Evolutionary conservation across 2,329 filamentous ascomycete species (phyloP).

Genomic region (Aspergillus novoparasiticus): DNA sequence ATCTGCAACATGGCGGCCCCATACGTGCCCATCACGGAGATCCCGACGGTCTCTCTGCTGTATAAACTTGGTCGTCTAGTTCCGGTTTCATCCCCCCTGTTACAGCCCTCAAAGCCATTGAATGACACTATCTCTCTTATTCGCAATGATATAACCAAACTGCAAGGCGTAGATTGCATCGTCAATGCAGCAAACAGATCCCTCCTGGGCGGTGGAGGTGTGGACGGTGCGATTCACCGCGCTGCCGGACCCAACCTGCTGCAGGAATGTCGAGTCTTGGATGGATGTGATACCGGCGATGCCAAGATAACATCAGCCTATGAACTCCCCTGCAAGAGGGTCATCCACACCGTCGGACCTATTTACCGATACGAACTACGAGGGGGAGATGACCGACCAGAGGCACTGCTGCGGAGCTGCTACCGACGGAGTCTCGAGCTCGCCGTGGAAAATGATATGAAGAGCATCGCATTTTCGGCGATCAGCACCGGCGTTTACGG

Average conservation of each 20-base stretch:
- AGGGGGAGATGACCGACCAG: conserved; percentile 36
- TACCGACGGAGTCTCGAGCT: conserved; percentile 73
- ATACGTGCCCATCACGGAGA: conserved; percentile 34
- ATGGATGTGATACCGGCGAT: conserved; percentile 74
- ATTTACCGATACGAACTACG: conserved; percentile 59
- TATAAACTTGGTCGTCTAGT: conserved; percentile 62
- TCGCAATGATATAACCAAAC: conserved; percentile 77
- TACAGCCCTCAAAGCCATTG: conserved; percentile 53
- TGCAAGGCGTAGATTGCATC: conserved; percentile 72
- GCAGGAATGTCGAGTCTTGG: conserved; percentile 70
- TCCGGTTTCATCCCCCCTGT: conserved; percentile 29
- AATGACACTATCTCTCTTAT: conserved; percentile 64
- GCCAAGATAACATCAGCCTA: conserved; percentile 84
- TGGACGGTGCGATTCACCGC: conserved; percentile 83
- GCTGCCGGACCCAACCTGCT: conserved; percentile 73
- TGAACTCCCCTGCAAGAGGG: conserved; percentile 70
- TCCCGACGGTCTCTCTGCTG: conserved; percentile 56
- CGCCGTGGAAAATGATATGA: conserved; percentile 67
- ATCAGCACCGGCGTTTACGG: conserved; percentile 90
- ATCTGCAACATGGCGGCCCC: conserved; percentile 21
- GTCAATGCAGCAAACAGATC: conserved; percentile 88
- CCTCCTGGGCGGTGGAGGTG: conserved; percentile 85
- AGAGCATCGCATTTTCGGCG: conserved; percentile 77
- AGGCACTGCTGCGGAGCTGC: conserved; percentile 59
- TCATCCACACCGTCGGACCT: conserved; percentile 92